Conservation (phyloP, 192 early-diverging fungal species). For the Entomortierella chlamydospora region DNA sequence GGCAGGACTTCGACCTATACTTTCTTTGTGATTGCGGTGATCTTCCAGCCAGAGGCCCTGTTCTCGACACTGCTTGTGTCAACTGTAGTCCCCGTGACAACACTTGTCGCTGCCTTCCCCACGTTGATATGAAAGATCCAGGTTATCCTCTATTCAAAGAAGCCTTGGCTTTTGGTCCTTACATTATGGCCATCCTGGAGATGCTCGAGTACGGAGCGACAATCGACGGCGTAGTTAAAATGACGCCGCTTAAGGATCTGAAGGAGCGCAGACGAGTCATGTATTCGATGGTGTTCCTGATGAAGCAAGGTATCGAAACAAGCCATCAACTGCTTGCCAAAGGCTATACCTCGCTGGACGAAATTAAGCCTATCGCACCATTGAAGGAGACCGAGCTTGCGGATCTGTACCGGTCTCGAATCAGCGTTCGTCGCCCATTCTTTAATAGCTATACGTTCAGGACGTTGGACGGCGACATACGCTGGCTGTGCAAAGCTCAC, state of each 20-base stretch:
- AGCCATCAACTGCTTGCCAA: constrained; percentile 23
- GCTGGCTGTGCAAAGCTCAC: constrained; percentile 23
- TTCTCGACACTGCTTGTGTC: not conserved
- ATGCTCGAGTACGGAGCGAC: constrained; percentile 35
- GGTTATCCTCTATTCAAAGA: constrained; percentile 12
- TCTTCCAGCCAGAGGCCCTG: not conserved
- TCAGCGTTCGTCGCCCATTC: constrained; percentile 5
- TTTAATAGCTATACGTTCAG: not conserved
- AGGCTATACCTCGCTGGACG: constrained; percentile 18
- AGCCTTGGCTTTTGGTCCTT: not conserved
- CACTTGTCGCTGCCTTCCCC: constrained; percentile 2
- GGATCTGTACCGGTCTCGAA: constrained; percentile 9
- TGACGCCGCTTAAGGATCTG: not conserved
- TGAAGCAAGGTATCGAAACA: constrained; percentile 17
- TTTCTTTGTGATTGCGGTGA: constrained; percentile 44
- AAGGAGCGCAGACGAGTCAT: constrained; percentile 15
- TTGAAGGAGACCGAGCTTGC: constrained; percentile 12
- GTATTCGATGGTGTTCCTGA: constrained; percentile 32
- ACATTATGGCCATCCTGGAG: constrained; percentile 45
- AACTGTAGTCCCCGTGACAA: not conserved
- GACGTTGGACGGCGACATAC: constrained; percentile 21
- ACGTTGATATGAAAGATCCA: not conserved
- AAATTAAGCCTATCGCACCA: constrained; percentile 13
- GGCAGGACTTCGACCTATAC: constrained; percentile 28
- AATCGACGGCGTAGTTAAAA: constrained; percentile 7